Base-by-base conservation (phyloP, 805 yeast genomes). In the Candida pseudoglaebosa region DNA sequence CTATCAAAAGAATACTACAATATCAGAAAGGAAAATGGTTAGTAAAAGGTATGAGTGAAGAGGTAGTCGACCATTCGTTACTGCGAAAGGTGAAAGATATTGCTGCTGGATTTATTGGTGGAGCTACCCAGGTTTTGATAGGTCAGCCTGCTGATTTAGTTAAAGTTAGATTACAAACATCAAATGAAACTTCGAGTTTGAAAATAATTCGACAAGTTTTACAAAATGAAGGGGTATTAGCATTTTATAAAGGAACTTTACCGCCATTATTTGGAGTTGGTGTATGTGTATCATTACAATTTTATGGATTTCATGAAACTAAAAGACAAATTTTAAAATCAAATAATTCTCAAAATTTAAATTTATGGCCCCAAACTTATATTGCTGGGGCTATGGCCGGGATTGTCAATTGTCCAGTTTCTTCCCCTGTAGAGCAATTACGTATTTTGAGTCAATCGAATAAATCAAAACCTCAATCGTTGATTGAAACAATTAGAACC, bases 251-350 rank as follows among this genome's bases (percentile, higher is more conserved):
- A 42, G 74, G 74, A 4, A 69, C 74, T 0, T 45, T 67, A 26
- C 62, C 74, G 2, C 74, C 74, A 2, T 53, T 69, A 18, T 55
- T 68, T 40, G 74, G 74, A 0, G 74, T 69, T 4, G 65, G 85
- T 0, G 80, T 75, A 1, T 80, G 87, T 62, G 87, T 80, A 5
- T 78, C 84, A 2, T 60, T 80, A 22, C 87, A 80, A 50, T 81
- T 80, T 54, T 81, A 80, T 49, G 85, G 87, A 1, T 83, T 80
- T 50, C 84, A 78, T 51, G 87, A 80, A 52, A 70, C 84, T 24
- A 78, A 76, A 50, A 63, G 91, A 41, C 84, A 77, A 53, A 46
- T 80, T 16, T 51, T 73, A 39, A 57, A 57, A 5, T 40, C 32
- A 6, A 51, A 44, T 37, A 56, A 59, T 4, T 46, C 46, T 19